Evolutionary conservation across 2,329 filamentous ascomycete species (phyloP), one percentile per base, ranked within the genome.

Genomic region (Clonostachys chloroleuca): DNA sequence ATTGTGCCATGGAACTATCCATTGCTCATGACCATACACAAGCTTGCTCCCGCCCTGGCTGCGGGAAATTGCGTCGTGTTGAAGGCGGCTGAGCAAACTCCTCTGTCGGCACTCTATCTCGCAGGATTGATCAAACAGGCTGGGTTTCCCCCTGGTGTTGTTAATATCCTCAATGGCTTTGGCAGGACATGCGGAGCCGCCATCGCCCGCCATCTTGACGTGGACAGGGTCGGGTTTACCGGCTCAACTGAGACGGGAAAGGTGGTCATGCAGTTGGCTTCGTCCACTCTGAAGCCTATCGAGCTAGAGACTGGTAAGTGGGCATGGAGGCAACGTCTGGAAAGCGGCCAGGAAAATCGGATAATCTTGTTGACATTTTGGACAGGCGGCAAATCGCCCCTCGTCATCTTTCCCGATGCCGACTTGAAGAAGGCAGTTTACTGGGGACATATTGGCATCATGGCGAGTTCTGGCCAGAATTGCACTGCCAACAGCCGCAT

Each of bases 341-440:
- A 89, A 9, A 80, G 79, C 40, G 74, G 84, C 34, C 90, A 90
- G 4, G 84, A 87, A 2, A 81, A 80, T 34, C 81, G 80, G 56
- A 91, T 95, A 86, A 95, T 95, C 69, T 90, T 91, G 61, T 84
- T 94, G 43, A 95, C 91, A 17, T 91, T 95, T 87, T 91, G 95
- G 68, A 77, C 95, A 0, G 91, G 91, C 47, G 91, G 91, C 43
- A 95, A 95, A 70, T 90, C 85, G 51, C 88, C 90, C 1, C 74
- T 90, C 40, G 73, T 96, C 44, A 76, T 96, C 42, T 80, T 95
- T 1, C 87, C 88, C 1, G 90, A 94, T 58, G 87, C 87, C n/a
- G 81, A 89, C 45, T 66, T 92, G 16, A 84, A 89, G 42, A 81
- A 82, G 57, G 91, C 91, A n/a, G 91, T 89, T 34, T 86, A 95